Evolutionary conservation across 2,329 filamentous ascomycete genomes (phyloP), one percentile per base, ranked within the genome.

Genomic region (Talaromyces amestolkiae): DNA sequence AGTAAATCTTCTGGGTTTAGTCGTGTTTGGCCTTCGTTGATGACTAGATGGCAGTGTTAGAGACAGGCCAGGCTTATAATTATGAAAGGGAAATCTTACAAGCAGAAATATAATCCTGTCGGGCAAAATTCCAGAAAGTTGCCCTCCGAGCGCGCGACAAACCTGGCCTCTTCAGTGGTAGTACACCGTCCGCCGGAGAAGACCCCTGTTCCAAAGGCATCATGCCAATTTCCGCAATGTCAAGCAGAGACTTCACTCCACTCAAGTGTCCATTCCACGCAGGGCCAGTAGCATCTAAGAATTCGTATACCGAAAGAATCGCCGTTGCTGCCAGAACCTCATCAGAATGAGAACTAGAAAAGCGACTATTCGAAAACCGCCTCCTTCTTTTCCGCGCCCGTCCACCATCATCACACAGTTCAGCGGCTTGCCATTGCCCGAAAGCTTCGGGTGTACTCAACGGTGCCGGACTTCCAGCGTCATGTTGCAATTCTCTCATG

Each of bases 51-150:
- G 31, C 31, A 31, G 22, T 19, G 7, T 56, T 24, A 56, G 19
- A 22, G 53, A 37, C 10, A 37, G 22, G 22, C 11, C 8, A 39
- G 9, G 49, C 54, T 27, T 17, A 11, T 15, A 3, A 31, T 27
- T 22, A 58, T 63, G 13, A 58, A 19, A 37, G 1, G 0, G n/a
- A 33, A 15, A 22, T 75, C 78, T 77, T 84, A 77, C 85, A 88
- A 61, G 87, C 87, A 70, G 86, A 84, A 35, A 89, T 77, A 77
- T 89, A 87, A 69, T 89, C 87, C 70, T 89, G 87, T 27, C 87
- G 79, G 17, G 87, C 87, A 72, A 89, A 87, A 68, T 88, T 89
- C 87, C 87, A 89, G 71, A 89, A 89, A 0, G 85, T 86, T 7
- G 87, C 86, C 72, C 79, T 82, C 22, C 86, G 81, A 11, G 81